These are phyloP conservation scores for Debaryomycetaceae sp. DNA, from an alignment of 1,139 yeast species.

Conservation along the genomic window DNA sequence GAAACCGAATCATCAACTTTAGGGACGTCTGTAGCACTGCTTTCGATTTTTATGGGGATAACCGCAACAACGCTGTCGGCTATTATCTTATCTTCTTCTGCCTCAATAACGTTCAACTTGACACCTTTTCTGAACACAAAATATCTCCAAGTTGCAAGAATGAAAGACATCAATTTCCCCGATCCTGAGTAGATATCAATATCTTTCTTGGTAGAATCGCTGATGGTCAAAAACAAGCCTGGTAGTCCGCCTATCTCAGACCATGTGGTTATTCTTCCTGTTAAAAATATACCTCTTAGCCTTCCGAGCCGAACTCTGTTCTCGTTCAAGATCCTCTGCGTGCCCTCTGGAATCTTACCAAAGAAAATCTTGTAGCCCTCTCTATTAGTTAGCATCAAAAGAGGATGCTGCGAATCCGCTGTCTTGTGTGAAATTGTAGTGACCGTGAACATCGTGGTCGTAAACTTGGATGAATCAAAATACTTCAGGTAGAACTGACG, in stretches of 20 bases:
- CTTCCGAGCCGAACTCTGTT: slow-evolving; percentile 51
- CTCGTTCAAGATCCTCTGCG: slow-evolving; percentile 68
- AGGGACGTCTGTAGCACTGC: not conserved
- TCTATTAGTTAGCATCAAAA: slow-evolving; percentile 46
- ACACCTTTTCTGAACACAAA: slow-evolving; percentile 85
- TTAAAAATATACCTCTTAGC: slow-evolving; percentile 62
- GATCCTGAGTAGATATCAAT: slow-evolving; percentile 37
- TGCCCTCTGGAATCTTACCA: slow-evolving; percentile 83
- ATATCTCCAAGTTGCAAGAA: slow-evolving; percentile 77
- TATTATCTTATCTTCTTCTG: slow-evolving; percentile 31
- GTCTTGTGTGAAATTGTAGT: slow-evolving; percentile 56
- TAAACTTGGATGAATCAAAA: slow-evolving; percentile 12
- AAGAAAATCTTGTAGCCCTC: slow-evolving; percentile 64
- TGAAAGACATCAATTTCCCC: slow-evolving; percentile 44
- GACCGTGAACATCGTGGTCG: slow-evolving; percentile 31
- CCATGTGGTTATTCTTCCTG: slow-evolving; percentile 73
- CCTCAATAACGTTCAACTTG: slow-evolving; percentile 43
- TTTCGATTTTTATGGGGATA: slow-evolving; percentile 43
- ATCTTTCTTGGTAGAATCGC: slow-evolving; percentile 68
- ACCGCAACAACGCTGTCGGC: slow-evolving; percentile 54
- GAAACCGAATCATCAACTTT: slow-evolving; percentile 2
- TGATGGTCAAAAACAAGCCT: slow-evolving; percentile 79
- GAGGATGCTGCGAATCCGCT: slow-evolving; percentile 57
- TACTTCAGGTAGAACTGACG: slow-evolving; percentile 8
- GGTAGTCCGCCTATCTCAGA: slow-evolving; percentile 81